Evolutionary conservation across 2,329 filamentous ascomycete genomes (phyloP).

Genomic region (Colletotrichum sp.): DNA sequence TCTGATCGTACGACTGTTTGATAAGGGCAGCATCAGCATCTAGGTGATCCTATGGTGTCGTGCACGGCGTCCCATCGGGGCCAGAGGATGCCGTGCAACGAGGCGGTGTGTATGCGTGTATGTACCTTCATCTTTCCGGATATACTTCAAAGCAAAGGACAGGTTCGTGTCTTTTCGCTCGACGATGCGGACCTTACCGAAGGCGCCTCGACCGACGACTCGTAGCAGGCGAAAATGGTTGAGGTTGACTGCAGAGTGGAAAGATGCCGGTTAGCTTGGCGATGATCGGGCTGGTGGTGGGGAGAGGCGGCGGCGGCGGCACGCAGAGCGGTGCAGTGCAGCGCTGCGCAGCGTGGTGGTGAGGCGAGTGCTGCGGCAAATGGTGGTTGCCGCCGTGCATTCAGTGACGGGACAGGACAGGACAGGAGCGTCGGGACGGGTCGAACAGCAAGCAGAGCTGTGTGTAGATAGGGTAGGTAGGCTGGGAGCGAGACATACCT

Average conservation of each 20-base stretch:
- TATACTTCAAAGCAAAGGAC: conserved; percentile 97
- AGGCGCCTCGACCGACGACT: conserved; percentile 96
- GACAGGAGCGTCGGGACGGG: neutral
- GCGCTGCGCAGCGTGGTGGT: neutral
- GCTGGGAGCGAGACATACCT: conserved; percentile 61
- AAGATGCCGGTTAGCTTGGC: conserved; percentile 11
- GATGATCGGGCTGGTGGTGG: neutral
- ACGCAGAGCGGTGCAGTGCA: neutral
- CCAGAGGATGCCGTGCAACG: neutral
- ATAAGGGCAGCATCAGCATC: conserved; percentile 18
- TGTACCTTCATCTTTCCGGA: conserved; percentile 96
- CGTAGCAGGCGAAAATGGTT: conserved; percentile 96
- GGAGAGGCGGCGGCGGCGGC: neutral
- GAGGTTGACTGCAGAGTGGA: conserved; percentile 74
- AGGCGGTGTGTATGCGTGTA: neutral
- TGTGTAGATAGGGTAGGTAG: neutral
- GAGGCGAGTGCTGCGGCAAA: neutral
- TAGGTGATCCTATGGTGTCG: neutral
- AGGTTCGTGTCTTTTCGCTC: conserved; percentile 94
- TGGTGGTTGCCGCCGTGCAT: neutral
- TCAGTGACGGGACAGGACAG: neutral
- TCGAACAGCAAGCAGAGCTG: neutral
- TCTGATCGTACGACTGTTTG: conserved; percentile 88
- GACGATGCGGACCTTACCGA: conserved; percentile 98
- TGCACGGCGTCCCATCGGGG: neutral